Base-by-base conservation (phyloP, 106 monocot genomes). In the Acanthochlamys bracteata region DNA sequence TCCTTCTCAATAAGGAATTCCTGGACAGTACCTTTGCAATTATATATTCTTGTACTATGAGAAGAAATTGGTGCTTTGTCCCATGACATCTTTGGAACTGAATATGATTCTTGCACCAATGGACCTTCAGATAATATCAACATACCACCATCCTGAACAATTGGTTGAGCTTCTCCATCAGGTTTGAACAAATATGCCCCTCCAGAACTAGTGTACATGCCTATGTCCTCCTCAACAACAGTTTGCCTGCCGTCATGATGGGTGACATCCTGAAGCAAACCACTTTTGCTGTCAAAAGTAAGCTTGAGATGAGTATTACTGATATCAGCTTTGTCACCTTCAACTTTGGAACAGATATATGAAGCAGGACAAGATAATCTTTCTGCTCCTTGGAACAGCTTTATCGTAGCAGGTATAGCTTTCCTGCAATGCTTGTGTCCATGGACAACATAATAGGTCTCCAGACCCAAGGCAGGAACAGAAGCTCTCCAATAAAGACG, bases 101-200 rank as follows among this genome's bases (percentile, higher is more conserved):
- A 88, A 56, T 69, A 91, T 16, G 76, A 63, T 76, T 96, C 90
- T 56, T 74, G 78, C 55, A 96, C 84, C 45, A 91, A 53, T 47
- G 70, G 73, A 4, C 96, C 96, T 76, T 88, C 80, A 26, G 80
- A 85, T 67, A 88, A 72, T 41, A 91, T 41, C 2, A 91, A 59
- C 23, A 60, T 61, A 15, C 87, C 91, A 23, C 82, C 88, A 21
- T 78, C 58, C 59, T 82, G 66, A 63, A 88, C 60, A 56, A 91
- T 78, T 9, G 80, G 55, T 17, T 52, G 69, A 42, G 96, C 96
- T 53, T 88, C 91, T 67, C 85, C 91, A 23, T 69, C 52, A 61
- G 96, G 96, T 66, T 87, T 86, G 71, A 96, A 96, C 69, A 96
- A 76, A 59, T 96, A 96, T 15, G 96, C 96, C 7, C 96, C 90